Percentiles rank a stretch among this genome's conserved stretches.
Evolutionary conservation across 495 filamentous ascomycete species (phyloP).

Genomic region (Elasticomyces elasticus): DNA sequence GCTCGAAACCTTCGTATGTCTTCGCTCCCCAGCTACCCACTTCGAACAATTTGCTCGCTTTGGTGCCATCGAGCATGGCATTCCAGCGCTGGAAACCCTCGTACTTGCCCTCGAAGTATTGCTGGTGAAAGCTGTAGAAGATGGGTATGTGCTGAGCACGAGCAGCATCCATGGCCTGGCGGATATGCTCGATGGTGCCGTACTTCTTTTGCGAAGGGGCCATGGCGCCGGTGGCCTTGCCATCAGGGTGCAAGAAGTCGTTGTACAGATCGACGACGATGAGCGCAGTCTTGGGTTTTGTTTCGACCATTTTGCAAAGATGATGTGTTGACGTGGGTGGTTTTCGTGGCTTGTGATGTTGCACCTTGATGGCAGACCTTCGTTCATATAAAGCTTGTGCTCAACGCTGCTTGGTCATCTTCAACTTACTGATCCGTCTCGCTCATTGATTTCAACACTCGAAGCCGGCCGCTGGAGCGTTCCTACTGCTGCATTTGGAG

Average conservation of each 20-base stretch:
- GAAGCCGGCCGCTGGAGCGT: too few species aligned
- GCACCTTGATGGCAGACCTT: too few species aligned
- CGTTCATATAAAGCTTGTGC: too few species aligned
- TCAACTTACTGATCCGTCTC: too few species aligned
- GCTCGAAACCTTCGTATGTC: constrained; percentile 25
- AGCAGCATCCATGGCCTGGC: constrained; percentile 19
- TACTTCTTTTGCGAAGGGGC: constrained; percentile 15
- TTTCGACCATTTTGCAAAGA: too few species aligned
- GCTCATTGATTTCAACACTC: too few species aligned
- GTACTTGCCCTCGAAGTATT: constrained; percentile 15
- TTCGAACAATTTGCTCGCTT: constrained; percentile 18
- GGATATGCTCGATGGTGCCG: constrained; percentile 22
- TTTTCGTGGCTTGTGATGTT: too few species aligned
- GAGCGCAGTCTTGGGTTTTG: background rate
- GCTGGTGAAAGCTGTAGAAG: constrained; percentile 28
- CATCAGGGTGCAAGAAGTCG: constrained; percentile 26
- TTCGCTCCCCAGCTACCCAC: constrained; percentile 25
- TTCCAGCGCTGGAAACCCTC: constrained; percentile 22
- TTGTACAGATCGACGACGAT: constrained; percentile 11
- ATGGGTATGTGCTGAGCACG: constrained; percentile 22
- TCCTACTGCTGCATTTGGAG: too few species aligned
- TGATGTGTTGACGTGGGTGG: too few species aligned
- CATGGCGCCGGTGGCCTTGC: constrained; percentile 19
- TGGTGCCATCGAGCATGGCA: constrained; percentile 13
- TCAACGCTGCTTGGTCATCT: too few species aligned